Evolutionary conservation across 2,329 filamentous ascomycete species (phyloP), one percentile per base, ranked within the genome.

Genomic region (Cladosporium velox): DNA sequence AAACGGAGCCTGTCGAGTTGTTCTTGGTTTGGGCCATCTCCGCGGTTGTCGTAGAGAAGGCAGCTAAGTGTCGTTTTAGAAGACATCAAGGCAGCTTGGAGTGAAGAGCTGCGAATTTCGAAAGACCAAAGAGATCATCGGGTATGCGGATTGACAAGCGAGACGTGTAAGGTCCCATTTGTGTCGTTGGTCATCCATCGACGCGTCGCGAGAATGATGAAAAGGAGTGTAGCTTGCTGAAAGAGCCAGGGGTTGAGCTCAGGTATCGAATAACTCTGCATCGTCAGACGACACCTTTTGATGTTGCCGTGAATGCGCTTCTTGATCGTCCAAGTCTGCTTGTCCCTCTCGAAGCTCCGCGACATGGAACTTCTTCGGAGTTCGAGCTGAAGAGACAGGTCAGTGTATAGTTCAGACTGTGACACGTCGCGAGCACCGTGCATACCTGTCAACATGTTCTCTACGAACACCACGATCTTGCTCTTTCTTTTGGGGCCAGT

Each of bases 311-410:
- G 41, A 47, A 12, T 11, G 41, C 1, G 41, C n/a, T 47, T 2
- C n/a, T 47, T 47, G n/a, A 21, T 21, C 3, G 10, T 21, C n/a
- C 41, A 47, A 11, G n/a, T 47, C 10, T 12, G 21, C 41, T 10
- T 47, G 41, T 4, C 7, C n/a, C n/a, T 54, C 51, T 55, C 26
- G 28, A 34, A n/a, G 18, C 24, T n/a, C 38, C 7, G 52, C 15
- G 12, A 32, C n/a, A 8, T 55, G 28, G 30, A 32, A 55, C 52
- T 24, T 55, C 28, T 55, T 58, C 12, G 55, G 55, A 24, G 30
- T 58, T 35, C 55, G 55, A 41, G 55, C 55, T 58, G 32, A 8
- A 35, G 55, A 57, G 8, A 57, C 2, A 41, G 11, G 55, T 58
- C 32, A 58, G 55, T 21, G 32, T 15, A 15, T 21, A 12, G 18